Percentiles rank a stretch among this genome's conserved stretches.
These are phyloP conservation scores for Mycosphaerella arachidis DNA, from an alignment of 2,329 filamentous ascomycete genomes.

Conservation along the genomic window DNA sequence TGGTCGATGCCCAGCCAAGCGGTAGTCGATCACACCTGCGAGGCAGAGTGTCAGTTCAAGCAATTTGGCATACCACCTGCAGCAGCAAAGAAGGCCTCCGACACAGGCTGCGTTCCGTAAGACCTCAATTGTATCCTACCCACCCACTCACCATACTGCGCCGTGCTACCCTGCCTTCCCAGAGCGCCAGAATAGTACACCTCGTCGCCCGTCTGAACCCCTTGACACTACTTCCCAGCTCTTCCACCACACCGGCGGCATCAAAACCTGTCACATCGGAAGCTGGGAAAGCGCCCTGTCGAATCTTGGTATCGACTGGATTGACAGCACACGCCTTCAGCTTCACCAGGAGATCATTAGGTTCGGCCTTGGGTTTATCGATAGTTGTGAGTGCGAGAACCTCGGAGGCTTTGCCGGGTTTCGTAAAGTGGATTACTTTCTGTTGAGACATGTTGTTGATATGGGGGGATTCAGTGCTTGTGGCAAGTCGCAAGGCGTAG, in stretches of 20 bases:
- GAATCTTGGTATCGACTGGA: slow-evolving; percentile 39
- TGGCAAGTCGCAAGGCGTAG: not conserved
- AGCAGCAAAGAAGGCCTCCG: too few relatives aligned
- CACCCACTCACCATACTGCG: slow-evolving; percentile 32
- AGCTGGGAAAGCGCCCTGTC: slow-evolving; percentile 26
- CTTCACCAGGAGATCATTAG: slow-evolving; percentile 14
- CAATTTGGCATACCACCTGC: not conserved
- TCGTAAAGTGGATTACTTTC: not conserved
- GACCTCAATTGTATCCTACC: not conserved
- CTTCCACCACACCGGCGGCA: slow-evolving; percentile 38
- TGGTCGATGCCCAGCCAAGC: slow-evolving; percentile 39
- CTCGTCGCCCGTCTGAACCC: slow-evolving; percentile 41
- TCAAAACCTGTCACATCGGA: slow-evolving; percentile 43
- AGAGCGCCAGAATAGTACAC: slow-evolving; percentile 42
- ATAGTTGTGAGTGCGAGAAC: not conserved
- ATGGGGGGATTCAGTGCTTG: not conserved
- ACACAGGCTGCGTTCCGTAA: too few relatives aligned
- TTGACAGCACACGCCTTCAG: slow-evolving; percentile 39
- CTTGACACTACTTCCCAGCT: slow-evolving; percentile 29
- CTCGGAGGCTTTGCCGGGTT: not conserved
- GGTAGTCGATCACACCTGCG: slow-evolving; percentile 38
- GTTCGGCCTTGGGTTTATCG: not conserved
- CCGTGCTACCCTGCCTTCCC: slow-evolving; percentile 40
- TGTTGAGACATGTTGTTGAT: not conserved
- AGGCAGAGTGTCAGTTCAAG: not conserved